Evolutionary conservation across 2,329 filamentous ascomycete genomes (phyloP).

Genomic region (Aspergillus sp.): DNA sequence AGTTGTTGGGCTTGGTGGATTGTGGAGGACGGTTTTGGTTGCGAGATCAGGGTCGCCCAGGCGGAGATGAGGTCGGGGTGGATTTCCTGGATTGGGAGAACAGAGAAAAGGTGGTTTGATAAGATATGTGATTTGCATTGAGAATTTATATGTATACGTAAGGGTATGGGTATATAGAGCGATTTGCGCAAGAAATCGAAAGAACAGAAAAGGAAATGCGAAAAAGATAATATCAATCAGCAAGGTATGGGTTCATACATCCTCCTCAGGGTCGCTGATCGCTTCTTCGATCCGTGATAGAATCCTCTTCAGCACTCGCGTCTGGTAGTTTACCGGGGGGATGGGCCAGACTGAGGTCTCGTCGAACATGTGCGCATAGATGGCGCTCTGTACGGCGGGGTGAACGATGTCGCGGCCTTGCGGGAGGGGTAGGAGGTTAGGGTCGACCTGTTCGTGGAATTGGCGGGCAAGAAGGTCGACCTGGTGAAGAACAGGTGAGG

Average conservation of each 20-base stretch:
- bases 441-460: slow-evolving; percentile 74
- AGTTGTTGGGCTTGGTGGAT: slow-evolving; percentile 66
- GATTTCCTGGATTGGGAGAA: slow-evolving; percentile 62
- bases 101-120: slow-evolving; percentile 6
- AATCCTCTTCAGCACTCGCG: slow-evolving; percentile 72
- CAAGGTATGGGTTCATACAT: slow-evolving; percentile 59
- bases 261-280: slow-evolving; percentile 78
- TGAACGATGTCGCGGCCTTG: slow-evolving; percentile 57
- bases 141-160: not conserved
- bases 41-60: slow-evolving; percentile 64
- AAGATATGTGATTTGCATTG: not conserved
- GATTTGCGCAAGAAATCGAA: no score
- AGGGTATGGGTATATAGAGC: not conserved
- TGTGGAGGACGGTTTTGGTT: slow-evolving; percentile 61
- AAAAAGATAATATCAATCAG: no score
- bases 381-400: slow-evolving; percentile 61
- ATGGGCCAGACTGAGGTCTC: slow-evolving; percentile 54
- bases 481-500: not conserved
- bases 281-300: slow-evolving; percentile 68
- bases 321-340: slow-evolving; percentile 68
- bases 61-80: slow-evolving; percentile 74
- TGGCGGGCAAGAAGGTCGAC: slow-evolving; percentile 56
- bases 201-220: no score
- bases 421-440: slow-evolving; percentile 63
- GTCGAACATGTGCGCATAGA: slow-evolving; percentile 68